phyloP scores from a whole-genome alignment of 768 basidiomycete genomes.

The Punctularia strigosozonata region DNA sequence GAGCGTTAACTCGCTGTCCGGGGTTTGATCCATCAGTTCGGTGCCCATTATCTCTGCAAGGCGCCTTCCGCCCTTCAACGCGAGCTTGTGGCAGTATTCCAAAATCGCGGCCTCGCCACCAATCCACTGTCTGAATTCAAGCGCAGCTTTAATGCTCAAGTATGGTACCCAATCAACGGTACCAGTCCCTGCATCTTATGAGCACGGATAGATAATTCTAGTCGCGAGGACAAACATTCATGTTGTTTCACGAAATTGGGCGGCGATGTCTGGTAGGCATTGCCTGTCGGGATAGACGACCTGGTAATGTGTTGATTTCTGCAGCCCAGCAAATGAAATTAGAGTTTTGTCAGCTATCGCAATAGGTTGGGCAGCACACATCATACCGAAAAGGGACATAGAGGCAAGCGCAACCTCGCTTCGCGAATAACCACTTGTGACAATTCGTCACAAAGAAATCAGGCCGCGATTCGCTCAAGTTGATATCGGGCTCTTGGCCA shows the following conservation, averaged over 20 bases:
- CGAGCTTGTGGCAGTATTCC: slow-evolving; percentile 58
- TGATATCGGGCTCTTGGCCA: slow-evolving; percentile 55
- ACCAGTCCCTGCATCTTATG: slow-evolving; percentile 40
- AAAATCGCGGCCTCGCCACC: slow-evolving; percentile 71
- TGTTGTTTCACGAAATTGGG: slow-evolving; percentile 38
- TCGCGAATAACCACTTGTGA: slow-evolving; percentile 76
- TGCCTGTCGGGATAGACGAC: slow-evolving; percentile 46
- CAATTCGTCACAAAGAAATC: slow-evolving; percentile 84
- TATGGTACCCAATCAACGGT: slow-evolving; percentile 45
- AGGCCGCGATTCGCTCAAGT: slow-evolving; percentile 41
- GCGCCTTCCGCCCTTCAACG: slow-evolving; percentile 48
- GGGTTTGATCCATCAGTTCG: slow-evolving; percentile 43
- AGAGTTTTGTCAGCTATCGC: background rate
- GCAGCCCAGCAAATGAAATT: background rate
- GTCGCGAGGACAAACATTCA: slow-evolving; percentile 27
- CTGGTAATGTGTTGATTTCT: slow-evolving; percentile 58
- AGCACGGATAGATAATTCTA: background rate
- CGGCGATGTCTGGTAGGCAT: slow-evolving; percentile 35
- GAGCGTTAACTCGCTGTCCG: slow-evolving; percentile 40
- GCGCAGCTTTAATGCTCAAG: slow-evolving; percentile 45
- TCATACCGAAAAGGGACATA: slow-evolving; percentile 59
- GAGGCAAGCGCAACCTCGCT: slow-evolving; percentile 55
- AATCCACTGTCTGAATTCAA: slow-evolving; percentile 60
- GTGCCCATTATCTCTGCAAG: slow-evolving; percentile 56
- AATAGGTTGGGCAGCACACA: background rate